Base-by-base conservation (phyloP, 192 early-diverging fungal genomes). In the Podila epicladia region DNA sequence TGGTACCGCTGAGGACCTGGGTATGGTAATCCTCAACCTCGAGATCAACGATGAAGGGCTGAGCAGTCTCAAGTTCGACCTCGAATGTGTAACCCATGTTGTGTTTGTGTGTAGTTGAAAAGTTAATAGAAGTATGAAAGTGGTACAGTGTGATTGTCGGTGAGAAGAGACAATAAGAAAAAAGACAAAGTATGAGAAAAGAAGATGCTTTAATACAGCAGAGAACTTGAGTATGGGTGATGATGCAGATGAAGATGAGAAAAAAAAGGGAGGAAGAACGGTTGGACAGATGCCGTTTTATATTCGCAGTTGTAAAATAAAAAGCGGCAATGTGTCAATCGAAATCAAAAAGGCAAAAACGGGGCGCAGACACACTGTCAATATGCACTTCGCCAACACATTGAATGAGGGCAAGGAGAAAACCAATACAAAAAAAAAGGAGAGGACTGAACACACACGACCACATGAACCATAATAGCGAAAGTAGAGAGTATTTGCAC, bases 51-150 rank as follows among this genome's bases (percentile, higher is more conserved):
- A 72, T 59, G 35, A 80, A 80, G 26, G 77, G 77, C 33, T 73
- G 50, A 3, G 33, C 66, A 28, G 77, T 72, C 13, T 72, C 15
- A 3, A 80, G 53, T 33, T 69, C 63, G 48, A 80, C 73, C 32
- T 80, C 77, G 35, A 80, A 73, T 17, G 77, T 72, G 41, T 58
- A 80, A 37, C 66, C 63, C 77, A 80, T 80, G 17, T 24, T 55
- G 20, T 45, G 12, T 17, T 45, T 45, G 12, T 45, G 15, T 45
- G 41, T 45, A 45, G 41, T 55, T 24, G n/a, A n/a, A 22, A 12
- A 8, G 20, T 61, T 37, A 37, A 9, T 37, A 37, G 9, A 37
- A 37, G 59, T 33, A 9, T 0, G 59, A 61, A 26, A 35, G 59
- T 13, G 8, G 31, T 24, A 28, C 17, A 61, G 59, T 15, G 58